Evolutionary conservation across 2,329 filamentous ascomycete genomes (phyloP).

Genomic region (Venturia aucupariae): DNA sequence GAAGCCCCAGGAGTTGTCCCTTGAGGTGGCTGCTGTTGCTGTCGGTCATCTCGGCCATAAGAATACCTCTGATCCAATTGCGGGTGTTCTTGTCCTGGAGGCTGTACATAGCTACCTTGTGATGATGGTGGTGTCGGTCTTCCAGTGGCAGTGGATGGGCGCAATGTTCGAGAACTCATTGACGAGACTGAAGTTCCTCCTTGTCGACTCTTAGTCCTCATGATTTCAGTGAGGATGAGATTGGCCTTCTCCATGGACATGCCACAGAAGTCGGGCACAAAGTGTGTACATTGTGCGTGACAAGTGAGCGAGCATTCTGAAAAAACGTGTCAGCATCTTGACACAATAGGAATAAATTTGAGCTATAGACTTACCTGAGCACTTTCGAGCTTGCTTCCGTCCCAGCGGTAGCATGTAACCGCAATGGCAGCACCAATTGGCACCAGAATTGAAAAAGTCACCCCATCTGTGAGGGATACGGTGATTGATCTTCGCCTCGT

Average conservation of each 20-base stretch:
- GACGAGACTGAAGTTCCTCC: conserved; percentile 38
- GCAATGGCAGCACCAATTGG: conserved; percentile 99
- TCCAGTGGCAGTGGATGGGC: conserved; percentile 34
- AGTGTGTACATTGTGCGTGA: conserved; percentile 82
- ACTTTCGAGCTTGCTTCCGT: conserved; percentile 90
- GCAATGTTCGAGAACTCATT: conserved; percentile 58
- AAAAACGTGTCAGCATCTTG: conserved; percentile 19
- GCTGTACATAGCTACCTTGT: conserved; percentile 26
- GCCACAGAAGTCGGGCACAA: conserved; percentile 96
- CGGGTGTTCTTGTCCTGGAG: conserved; percentile 30
- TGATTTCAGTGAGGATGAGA: conserved; percentile 80
- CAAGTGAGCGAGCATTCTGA: conserved; percentile 84
- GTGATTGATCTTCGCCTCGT: conserved; percentile 99
- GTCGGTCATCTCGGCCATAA: conserved; percentile 35
- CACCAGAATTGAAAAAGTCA: conserved; percentile 92
- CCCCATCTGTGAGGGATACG: conserved; percentile 96
- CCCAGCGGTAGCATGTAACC: conserved; percentile 92
- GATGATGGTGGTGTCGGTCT: conserved; percentile 35
- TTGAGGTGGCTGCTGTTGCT: conserved; percentile 26
- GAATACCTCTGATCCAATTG: conserved; percentile 35
- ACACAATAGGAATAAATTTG: not conserved
- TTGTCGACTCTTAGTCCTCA: conserved; percentile 65
- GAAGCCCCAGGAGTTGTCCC: conserved; percentile 31
- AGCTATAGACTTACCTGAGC: conserved; percentile 54
- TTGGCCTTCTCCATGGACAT: conserved; percentile 99